These are phyloP conservation scores for Lentinula sp. DNA, from an alignment of 768 basidiomycete genomes.

Conservation along the genomic window DNA sequence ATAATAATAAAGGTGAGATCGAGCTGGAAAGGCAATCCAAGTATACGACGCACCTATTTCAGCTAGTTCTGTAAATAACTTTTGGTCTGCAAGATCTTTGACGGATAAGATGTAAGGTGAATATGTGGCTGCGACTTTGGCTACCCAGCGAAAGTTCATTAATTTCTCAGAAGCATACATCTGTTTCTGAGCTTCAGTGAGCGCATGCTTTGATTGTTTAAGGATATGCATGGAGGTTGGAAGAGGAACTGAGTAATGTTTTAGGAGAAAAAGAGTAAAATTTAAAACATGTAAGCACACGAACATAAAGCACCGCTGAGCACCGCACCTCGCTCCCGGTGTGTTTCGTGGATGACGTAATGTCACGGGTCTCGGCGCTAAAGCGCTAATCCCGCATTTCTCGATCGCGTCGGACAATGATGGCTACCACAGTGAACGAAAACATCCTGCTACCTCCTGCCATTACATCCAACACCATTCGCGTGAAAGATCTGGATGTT, in stretches of 20 bases:
- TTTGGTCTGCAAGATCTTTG: constrained; percentile 30
- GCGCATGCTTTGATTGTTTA: constrained; percentile 5
- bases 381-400: no score
- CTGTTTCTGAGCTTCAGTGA: constrained; percentile 35
- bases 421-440: not conserved
- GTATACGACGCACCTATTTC: constrained; percentile 30
- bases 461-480: constrained; percentile 32
- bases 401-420: not conserved
- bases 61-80: constrained; percentile 32
- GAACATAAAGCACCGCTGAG: no score
- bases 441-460: constrained; percentile 15
- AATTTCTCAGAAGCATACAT: constrained; percentile 50
- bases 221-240: not conserved
- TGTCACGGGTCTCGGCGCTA: no score
- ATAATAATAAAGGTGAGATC: not conserved
- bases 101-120: constrained; percentile 37
- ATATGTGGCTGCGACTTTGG: constrained; percentile 39
- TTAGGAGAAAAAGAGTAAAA: no score
- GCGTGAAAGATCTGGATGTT: constrained; percentile 42
- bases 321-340: not conserved
- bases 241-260: not conserved
- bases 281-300: no score
- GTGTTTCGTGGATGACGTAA: not conserved
- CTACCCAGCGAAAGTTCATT: constrained; percentile 52
- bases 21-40: not conserved